A percentile compares a stretch with the other conserved stretches of the same genome.
phyloP scores from a whole-genome alignment of 495 filamentous ascomycete genomes.

The Glonium stellatum region DNA sequence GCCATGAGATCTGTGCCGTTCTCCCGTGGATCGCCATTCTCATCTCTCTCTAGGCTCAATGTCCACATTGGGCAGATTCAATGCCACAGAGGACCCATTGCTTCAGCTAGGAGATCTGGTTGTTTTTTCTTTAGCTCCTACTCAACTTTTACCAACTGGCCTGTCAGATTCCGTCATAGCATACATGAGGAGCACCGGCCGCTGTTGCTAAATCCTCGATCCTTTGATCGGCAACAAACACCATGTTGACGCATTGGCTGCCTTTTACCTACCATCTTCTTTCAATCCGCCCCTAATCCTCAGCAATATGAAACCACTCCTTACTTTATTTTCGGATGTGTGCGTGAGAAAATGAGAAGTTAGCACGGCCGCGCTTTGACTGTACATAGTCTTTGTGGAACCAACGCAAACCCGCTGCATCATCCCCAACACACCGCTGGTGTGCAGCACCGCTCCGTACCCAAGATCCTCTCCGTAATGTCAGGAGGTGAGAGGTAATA shows the following conservation, averaged over 20 bases:
- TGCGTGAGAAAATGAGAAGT: neutral
- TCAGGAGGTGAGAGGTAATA: neutral
- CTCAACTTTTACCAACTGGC: too few relatives aligned
- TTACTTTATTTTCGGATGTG: neutral
- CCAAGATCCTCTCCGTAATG: neutral
- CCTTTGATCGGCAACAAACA: neutral
- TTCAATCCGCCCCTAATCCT: neutral
- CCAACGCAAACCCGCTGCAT: neutral
- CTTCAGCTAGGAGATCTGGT: too few relatives aligned
- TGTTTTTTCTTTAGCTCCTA: too few relatives aligned
- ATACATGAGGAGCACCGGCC: too few relatives aligned
- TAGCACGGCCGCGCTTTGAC: neutral
- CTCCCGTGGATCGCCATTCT: neutral
- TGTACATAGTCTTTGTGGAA: neutral
- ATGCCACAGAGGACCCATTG: too few relatives aligned
- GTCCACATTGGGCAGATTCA: neutral
- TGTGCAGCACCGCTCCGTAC: neutral
- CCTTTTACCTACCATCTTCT: neutral
- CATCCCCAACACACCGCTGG: neutral
- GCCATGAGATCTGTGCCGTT: neutral
- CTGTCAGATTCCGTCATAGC: too few relatives aligned
- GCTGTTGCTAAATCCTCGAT: neutral
- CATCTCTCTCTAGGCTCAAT: neutral
- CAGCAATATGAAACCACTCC: too few relatives aligned
- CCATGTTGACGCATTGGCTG: neutral